Conservation (phyloP, 2,329 filamentous ascomycete genomes). For the Fusarium dlaminii region DNA sequence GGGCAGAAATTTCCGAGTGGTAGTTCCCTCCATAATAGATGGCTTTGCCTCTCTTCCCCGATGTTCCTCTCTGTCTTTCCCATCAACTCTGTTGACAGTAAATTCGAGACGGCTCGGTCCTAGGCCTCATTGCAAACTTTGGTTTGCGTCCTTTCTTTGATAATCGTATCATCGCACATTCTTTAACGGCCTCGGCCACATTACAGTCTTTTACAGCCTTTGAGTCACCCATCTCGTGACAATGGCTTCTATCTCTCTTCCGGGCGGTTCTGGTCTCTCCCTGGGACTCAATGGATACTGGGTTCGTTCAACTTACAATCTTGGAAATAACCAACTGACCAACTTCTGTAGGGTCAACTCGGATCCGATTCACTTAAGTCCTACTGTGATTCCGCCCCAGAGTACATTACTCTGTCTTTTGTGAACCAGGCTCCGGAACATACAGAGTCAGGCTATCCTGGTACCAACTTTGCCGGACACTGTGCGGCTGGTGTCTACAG, state of each 20-base stretch:
- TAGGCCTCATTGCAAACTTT: slow-evolving; percentile 47
- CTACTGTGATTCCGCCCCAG: slow-evolving; percentile 51
- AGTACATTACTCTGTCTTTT: slow-evolving; percentile 52
- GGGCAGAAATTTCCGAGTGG: slow-evolving; percentile 1
- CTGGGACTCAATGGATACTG: slow-evolving; percentile 53
- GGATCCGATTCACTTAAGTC: slow-evolving; percentile 45
- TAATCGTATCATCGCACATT: slow-evolving; percentile 42
- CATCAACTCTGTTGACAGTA: slow-evolving; percentile 38
- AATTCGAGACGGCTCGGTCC: slow-evolving; percentile 45
- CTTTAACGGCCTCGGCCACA: slow-evolving; percentile 48
- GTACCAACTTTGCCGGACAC: slow-evolving; percentile 53
- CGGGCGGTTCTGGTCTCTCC: slow-evolving; percentile 16
- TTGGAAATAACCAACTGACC: background rate
- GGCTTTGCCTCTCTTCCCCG: slow-evolving; percentile 7
- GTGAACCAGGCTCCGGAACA: slow-evolving; percentile 52
- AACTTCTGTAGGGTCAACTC: slow-evolving; percentile 48
- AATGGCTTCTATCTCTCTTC: slow-evolving; percentile 38
- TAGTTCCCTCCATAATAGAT: slow-evolving; percentile 4
- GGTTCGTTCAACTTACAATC: slow-evolving; percentile 39
- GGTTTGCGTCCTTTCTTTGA: slow-evolving; percentile 55
- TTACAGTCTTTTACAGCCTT: slow-evolving; percentile 47
- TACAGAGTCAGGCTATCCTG: slow-evolving; percentile 48
- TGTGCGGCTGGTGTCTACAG: slow-evolving; percentile 45
- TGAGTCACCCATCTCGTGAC: slow-evolving; percentile 22
- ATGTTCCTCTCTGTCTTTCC: slow-evolving; percentile 9